phyloP scores from a whole-genome alignment of 306 rosid genomes.

The Carpinus fangiana region DNA sequence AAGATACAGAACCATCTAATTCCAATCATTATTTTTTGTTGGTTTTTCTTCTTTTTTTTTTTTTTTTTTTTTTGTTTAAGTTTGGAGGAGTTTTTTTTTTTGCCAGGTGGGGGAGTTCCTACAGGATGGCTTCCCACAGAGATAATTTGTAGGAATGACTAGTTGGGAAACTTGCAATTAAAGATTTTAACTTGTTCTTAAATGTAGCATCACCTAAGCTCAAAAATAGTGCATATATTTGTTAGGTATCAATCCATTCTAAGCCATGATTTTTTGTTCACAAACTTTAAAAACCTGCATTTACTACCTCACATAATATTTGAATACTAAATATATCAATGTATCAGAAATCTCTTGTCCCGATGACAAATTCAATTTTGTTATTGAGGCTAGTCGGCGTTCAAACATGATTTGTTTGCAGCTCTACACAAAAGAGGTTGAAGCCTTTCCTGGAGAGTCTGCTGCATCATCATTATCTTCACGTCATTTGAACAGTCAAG shows the following conservation, averaged over 20 bases:
- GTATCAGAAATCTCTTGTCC: conserved; percentile 73
- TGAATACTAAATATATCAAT: conserved; percentile 45
- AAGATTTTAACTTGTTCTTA: neutral
- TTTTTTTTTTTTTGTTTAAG: neutral
- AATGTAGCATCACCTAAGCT: neutral
- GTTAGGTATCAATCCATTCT: neutral
- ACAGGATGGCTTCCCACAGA: too few relatives aligned
- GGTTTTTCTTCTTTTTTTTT: neutral
- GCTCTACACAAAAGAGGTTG: conserved; percentile 73
- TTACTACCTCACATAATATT: conserved; percentile 17
- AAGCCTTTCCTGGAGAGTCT: conserved; percentile 78
- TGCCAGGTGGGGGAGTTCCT: too few relatives aligned
- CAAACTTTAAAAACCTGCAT: conserved; percentile 5
- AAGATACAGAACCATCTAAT: neutral
- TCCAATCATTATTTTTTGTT: neutral
- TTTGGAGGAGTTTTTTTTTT: neutral
- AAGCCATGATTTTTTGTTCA: neutral
- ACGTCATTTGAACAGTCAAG: conserved; percentile 52
- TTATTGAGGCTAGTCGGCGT: conserved; percentile 87
- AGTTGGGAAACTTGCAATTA: neutral
- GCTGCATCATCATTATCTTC: conserved; percentile 73
- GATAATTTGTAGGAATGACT: neutral
- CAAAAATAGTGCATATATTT: neutral
- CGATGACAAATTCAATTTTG: conserved; percentile 74
- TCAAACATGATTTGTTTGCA: conserved; percentile 80